phyloP scores from a whole-genome alignment of 768 basidiomycete species.

The Stropharia rugosoannulata region DNA sequence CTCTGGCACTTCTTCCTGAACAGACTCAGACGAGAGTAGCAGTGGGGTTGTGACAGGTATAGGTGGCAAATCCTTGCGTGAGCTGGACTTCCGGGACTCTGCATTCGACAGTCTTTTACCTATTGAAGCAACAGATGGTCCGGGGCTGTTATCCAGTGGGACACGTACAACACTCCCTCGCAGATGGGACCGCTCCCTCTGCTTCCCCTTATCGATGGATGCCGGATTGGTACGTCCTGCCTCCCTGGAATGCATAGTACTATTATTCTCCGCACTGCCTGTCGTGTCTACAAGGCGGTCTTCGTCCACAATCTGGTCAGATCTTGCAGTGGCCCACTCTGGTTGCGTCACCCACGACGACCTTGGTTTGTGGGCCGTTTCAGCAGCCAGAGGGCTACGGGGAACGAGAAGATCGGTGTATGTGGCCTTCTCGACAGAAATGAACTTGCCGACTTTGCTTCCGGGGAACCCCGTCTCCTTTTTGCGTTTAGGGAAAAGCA shows the following conservation, averaged over 20 bases:
- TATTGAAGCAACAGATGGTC: not conserved
- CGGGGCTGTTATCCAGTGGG: not conserved
- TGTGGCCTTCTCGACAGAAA: too few species aligned
- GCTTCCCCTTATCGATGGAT: not conserved
- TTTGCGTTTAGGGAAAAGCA: not conserved
- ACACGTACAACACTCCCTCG: not conserved
- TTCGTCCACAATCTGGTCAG: too few species aligned
- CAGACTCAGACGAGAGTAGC: not conserved
- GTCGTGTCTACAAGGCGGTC: too few species aligned
- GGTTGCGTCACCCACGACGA: too few species aligned
- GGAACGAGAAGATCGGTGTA: too few species aligned
- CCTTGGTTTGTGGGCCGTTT: too few species aligned
- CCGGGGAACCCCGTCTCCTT: not conserved
- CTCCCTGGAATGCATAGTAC: too few species aligned
- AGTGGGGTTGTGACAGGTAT: not conserved
- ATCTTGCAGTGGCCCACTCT: too few species aligned
- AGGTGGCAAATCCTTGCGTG: slow-evolving; percentile 1
- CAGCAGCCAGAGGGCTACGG: too few species aligned
- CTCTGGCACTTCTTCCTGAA: not conserved
- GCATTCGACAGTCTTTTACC: not conserved
- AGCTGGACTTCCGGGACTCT: not conserved
- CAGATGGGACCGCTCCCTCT: not conserved
- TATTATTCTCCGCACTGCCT: too few species aligned
- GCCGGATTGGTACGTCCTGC: not conserved
- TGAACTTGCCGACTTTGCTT: not conserved